These are phyloP conservation scores for Geosiphon pyriformis DNA, from an alignment of 192 early-diverging fungal species.

Conservation along the genomic window DNA sequence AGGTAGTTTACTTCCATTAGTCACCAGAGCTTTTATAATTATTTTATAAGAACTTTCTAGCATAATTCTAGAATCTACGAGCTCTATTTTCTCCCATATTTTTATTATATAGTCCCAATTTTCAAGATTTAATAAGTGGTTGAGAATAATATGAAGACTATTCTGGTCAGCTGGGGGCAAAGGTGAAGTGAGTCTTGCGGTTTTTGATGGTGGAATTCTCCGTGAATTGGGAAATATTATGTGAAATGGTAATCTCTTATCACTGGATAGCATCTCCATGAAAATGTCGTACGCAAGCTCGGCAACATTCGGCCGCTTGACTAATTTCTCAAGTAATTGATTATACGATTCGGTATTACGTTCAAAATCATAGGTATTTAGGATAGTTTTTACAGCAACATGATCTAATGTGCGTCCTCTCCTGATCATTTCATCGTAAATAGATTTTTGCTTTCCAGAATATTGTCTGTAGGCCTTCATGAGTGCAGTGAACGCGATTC, in stretches of 20 bases:
- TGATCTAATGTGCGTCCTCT: neutral
- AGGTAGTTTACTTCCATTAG: neutral
- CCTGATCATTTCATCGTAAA: constrained; percentile 16
- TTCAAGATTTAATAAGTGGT: neutral
- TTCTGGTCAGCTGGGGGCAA: neutral
- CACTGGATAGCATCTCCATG: constrained; percentile 7
- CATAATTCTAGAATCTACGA: neutral
- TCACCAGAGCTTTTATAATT: neutral
- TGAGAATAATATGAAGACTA: constrained; percentile 8
- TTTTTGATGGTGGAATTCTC: too few relatives aligned
- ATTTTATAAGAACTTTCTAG: neutral
- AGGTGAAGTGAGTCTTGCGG: neutral
- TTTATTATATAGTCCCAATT: neutral
- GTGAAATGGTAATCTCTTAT: neutral
- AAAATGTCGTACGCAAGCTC: neutral
- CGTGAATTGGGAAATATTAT: too few relatives aligned
- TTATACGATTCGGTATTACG: neutral
- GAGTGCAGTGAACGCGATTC: constrained; percentile 14
- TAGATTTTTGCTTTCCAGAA: neutral
- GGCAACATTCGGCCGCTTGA: neutral
- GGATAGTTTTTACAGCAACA: constrained; percentile 1
- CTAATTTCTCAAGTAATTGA: neutral
- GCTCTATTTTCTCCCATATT: constrained; percentile 10
- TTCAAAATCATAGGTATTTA: constrained; percentile 1
- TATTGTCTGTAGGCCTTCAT: constrained; percentile 11